Evolutionary conservation across 306 rosid species (phyloP).

Genomic region (Sindora glabra): DNA sequence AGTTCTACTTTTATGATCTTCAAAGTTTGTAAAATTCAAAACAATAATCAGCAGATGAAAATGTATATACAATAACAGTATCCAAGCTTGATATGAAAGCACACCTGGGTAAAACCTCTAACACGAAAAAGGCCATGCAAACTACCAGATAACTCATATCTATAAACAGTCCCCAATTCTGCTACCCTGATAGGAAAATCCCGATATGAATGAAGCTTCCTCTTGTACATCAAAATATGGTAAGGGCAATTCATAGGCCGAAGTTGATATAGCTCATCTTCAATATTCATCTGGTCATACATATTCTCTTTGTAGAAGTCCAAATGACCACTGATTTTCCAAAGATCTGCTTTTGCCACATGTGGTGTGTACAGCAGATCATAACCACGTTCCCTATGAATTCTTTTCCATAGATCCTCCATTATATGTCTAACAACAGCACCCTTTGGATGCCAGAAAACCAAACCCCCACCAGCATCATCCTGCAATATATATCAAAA

Average conservation of each 20-base stretch:
- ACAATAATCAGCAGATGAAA: background rate
- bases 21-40: conserved; percentile 1
- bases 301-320: conserved; percentile 90
- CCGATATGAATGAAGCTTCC: conserved; percentile 85
- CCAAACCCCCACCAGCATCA: conserved; percentile 97
- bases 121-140: conserved; percentile 97
- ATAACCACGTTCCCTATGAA: conserved; percentile 68
- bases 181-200: conserved; percentile 85
- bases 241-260: conserved; percentile 99
- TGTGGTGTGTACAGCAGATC: conserved; percentile 93
- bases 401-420: conserved; percentile 84
- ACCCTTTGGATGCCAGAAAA: conserved; percentile 99
- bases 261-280: conserved; percentile 89
- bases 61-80: background rate
- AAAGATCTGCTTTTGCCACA: conserved; percentile 95
- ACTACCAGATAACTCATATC: conserved; percentile 94
- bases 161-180: conserved; percentile 91
- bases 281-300: conserved; percentile 90
- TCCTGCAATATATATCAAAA: conserved; percentile 46
- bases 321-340: conserved; percentile 96
- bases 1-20: background rate
- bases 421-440: conserved; percentile 83
- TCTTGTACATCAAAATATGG: conserved; percentile 84
- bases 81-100: conserved; percentile 6
- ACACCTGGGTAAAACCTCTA: conserved; percentile 92